Evolutionary conservation across 2,329 filamentous ascomycete genomes (phyloP).

Genomic region (Neurospora crassa): DNA sequence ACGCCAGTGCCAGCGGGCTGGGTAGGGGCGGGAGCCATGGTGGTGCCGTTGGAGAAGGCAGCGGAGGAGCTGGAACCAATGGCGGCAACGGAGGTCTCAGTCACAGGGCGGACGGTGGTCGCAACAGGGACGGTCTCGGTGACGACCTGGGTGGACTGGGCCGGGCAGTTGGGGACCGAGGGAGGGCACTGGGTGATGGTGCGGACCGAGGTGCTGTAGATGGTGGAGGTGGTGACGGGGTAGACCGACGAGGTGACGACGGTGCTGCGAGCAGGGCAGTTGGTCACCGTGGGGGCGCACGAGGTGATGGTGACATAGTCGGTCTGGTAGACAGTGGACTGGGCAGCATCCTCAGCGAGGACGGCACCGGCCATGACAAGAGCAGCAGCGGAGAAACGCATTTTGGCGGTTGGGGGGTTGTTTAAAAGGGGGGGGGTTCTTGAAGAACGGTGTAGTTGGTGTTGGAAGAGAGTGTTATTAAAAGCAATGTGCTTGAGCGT

Average conservation of each 20-base stretch:
- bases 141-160: slow-evolving; percentile 28
- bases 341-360: slow-evolving; percentile 21
- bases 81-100: slow-evolving; percentile 16
- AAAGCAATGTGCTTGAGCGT: slow-evolving; percentile 21
- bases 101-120: slow-evolving; percentile 34
- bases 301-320: slow-evolving; percentile 53
- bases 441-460: slow-evolving; percentile 9
- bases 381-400: slow-evolving; percentile 50
- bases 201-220: slow-evolving; percentile 48
- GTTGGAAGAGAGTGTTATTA: slow-evolving; percentile 18
- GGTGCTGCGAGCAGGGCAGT: slow-evolving; percentile 35
- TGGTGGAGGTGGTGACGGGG: slow-evolving; percentile 34
- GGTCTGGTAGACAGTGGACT: slow-evolving; percentile 45
- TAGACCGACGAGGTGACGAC: slow-evolving; percentile 20
- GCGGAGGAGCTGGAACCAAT: slow-evolving; percentile 8
- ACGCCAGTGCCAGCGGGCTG: slow-evolving; percentile 20
- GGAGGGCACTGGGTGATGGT: slow-evolving; percentile 54
- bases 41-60: slow-evolving; percentile 8
- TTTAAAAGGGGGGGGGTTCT: background rate
- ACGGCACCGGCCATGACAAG: slow-evolving; percentile 39
- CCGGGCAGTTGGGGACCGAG: slow-evolving; percentile 53
- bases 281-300: slow-evolving; percentile 42
- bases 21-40: slow-evolving; percentile 9
- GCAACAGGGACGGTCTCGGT: slow-evolving; percentile 30
- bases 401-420: slow-evolving; percentile 36